These are phyloP conservation scores for Barnettozyma wickerhamii DNA, from an alignment of 805 yeast genomes.

Conservation along the genomic window DNA sequence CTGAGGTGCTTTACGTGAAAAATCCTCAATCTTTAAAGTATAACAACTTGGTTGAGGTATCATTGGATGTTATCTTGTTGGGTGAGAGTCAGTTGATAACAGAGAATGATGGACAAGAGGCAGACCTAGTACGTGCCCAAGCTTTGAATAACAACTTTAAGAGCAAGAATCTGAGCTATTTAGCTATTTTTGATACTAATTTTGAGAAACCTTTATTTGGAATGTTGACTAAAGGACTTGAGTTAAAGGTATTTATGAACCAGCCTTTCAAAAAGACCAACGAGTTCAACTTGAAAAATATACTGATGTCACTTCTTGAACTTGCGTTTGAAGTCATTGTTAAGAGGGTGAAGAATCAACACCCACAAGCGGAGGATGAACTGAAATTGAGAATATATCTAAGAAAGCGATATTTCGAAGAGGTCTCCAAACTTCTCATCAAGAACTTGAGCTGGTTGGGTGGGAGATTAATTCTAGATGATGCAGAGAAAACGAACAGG, in stretches of 20 bases:
- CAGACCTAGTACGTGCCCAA: conserved; percentile 8
- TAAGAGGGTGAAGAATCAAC: conserved; percentile 6
- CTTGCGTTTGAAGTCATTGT: conserved; percentile 19
- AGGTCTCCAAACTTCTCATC: conserved; percentile 21
- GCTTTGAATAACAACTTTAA: conserved; percentile 20
- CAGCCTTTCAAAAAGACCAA: conserved; percentile 20
- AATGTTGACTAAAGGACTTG: conserved; percentile 9
- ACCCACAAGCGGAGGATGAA: conserved; percentile 10
- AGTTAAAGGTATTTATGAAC: conserved; percentile 19
- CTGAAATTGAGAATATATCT: conserved; percentile 21
- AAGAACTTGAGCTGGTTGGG: conserved; percentile 27
- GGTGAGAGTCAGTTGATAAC: conserved; percentile 27
- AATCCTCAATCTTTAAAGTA: conserved; percentile 25
- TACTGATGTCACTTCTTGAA: conserved; percentile 23
- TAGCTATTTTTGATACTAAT: conserved; percentile 15
- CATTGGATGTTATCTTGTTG: conserved; percentile 28
- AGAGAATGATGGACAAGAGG: conserved; percentile 18
- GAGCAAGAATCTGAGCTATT: conserved; percentile 16
- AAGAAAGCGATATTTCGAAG: conserved; percentile 20
- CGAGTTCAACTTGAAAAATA: conserved; percentile 21
- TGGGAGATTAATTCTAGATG: conserved; percentile 20
- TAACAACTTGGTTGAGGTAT: conserved; percentile 24
- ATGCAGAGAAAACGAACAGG: conserved; percentile 17
- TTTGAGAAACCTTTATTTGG: conserved; percentile 24
- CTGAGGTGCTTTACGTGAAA: conserved; percentile 27